Percentiles rank a stretch among this genome's conserved stretches.
These are phyloP conservation scores for Vitis hybrid DNA, from an alignment of 177 flowering plant species.

Conservation along the genomic window DNA sequence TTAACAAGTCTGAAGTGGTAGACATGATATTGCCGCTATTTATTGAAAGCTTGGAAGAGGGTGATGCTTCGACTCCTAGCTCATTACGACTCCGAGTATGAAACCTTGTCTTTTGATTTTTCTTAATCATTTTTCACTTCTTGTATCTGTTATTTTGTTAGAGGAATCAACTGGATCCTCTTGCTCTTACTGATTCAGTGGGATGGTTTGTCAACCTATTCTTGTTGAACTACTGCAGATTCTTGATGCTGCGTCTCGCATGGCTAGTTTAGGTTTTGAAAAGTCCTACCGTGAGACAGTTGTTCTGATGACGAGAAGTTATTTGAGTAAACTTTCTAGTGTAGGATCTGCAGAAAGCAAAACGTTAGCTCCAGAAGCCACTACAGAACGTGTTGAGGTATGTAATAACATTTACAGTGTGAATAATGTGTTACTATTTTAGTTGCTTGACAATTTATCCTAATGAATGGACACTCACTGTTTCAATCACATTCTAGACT, in stretches of 20 bases:
- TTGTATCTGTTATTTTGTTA: background rate
- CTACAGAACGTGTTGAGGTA: constrained; percentile 94
- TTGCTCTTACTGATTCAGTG: constrained; percentile 7
- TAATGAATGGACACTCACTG: constrained; percentile 49
- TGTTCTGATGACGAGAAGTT: constrained; percentile 91
- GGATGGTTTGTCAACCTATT: constrained; percentile 16
- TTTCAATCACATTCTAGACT: constrained; percentile 74
- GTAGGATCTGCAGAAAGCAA: constrained; percentile 86
- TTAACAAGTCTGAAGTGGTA: constrained; percentile 84
- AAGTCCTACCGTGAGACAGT: constrained; percentile 97
- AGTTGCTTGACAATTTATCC: constrained; percentile 10
- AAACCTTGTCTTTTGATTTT: constrained; percentile 18
- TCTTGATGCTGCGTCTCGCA: constrained; percentile 94
- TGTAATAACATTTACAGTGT: constrained; percentile 2
- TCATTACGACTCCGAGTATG: constrained; percentile 86
- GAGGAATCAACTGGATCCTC: background rate
- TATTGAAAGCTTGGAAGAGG: constrained; percentile 97
- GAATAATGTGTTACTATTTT: background rate
- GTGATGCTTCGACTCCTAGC: constrained; percentile 91
- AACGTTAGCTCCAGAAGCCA: constrained; percentile 81
- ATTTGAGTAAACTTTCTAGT: constrained; percentile 70
- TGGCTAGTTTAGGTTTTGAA: constrained; percentile 98
- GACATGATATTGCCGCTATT: constrained; percentile 93
- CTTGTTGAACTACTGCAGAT: constrained; percentile 62
- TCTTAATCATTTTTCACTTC: constrained; percentile 4